Conservation (phyloP, 179 eudicot genomes). For the Silene noctiflora region DNA sequence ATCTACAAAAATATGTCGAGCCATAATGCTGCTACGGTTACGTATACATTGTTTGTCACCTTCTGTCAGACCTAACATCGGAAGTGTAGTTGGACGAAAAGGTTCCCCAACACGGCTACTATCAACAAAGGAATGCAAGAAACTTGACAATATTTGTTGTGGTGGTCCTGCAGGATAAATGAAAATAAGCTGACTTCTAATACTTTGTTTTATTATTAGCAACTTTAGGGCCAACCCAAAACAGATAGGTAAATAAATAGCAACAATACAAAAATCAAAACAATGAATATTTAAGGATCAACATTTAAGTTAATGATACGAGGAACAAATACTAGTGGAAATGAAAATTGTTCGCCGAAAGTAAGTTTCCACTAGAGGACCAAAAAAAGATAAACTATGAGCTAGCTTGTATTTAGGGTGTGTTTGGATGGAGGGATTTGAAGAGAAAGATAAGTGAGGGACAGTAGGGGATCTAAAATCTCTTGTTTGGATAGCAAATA, state of each 20-base stretch:
- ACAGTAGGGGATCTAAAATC: too few relatives aligned
- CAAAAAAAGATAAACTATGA: too few relatives aligned
- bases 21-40: slow-evolving; percentile 95
- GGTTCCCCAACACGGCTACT: slow-evolving; percentile 70
- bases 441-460: too few relatives aligned
- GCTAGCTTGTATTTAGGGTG: too few relatives aligned
- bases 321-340: too few relatives aligned
- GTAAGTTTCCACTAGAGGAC: too few relatives aligned
- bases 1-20: slow-evolving; percentile 87
- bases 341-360: too few relatives aligned
- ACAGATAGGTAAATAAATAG: not conserved
- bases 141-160: slow-evolving; percentile 78
- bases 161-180: slow-evolving; percentile 74
- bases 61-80: slow-evolving; percentile 77
- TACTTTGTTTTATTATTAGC: not conserved
- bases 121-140: slow-evolving; percentile 85
- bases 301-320: too few relatives aligned
- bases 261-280: not conserved
- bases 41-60: slow-evolving; percentile 95
- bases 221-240: not conserved
- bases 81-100: slow-evolving; percentile 72
- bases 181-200: slow-evolving; percentile 1
- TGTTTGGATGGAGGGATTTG: too few relatives aligned
- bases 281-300: too few relatives aligned
- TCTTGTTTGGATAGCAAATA: too few relatives aligned